Conservation (phyloP, 1,139 yeast species). For the Kodamaea sp. region DNA sequence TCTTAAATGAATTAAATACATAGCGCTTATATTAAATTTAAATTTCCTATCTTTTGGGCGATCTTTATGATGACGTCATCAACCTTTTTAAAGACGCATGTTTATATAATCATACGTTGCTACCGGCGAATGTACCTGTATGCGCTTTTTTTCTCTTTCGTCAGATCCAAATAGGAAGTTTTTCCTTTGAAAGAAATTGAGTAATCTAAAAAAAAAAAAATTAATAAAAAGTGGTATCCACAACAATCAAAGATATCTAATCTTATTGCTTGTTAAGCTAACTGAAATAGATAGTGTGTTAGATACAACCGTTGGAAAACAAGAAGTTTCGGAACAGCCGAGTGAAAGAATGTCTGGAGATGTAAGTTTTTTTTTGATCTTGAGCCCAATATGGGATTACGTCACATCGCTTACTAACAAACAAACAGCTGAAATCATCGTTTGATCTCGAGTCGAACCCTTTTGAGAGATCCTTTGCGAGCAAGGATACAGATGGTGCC, state of each 20-base stretch:
- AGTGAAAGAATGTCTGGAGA: conserved; percentile 22
- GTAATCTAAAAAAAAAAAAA: background rate
- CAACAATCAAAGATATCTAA: background rate
- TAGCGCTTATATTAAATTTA: background rate
- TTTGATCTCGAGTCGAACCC: conserved; percentile 93
- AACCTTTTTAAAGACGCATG: no score
- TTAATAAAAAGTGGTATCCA: background rate
- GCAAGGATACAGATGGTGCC: conserved; percentile 29
- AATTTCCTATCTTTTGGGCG: no score
- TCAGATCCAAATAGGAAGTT: no score
- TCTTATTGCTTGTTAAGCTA: no score
- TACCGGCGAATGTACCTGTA: no score
- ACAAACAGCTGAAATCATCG: conserved; percentile 34
- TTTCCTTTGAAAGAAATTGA: no score
- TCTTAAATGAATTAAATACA: conserved; percentile 14
- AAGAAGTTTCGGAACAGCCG: background rate
- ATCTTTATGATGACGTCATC: no score
- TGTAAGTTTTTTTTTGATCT: conserved; percentile 19
- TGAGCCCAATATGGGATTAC: conserved; percentile 8
- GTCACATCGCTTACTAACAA: conserved; percentile 21
- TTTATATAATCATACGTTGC: no score
- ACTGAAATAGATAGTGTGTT: no score
- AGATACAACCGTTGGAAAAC: background rate
- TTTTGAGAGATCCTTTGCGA: conserved; percentile 88
- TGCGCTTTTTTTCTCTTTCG: no score